phyloP scores from a whole-genome alignment of 306 rosid genomes.

The Quercus cerris region DNA sequence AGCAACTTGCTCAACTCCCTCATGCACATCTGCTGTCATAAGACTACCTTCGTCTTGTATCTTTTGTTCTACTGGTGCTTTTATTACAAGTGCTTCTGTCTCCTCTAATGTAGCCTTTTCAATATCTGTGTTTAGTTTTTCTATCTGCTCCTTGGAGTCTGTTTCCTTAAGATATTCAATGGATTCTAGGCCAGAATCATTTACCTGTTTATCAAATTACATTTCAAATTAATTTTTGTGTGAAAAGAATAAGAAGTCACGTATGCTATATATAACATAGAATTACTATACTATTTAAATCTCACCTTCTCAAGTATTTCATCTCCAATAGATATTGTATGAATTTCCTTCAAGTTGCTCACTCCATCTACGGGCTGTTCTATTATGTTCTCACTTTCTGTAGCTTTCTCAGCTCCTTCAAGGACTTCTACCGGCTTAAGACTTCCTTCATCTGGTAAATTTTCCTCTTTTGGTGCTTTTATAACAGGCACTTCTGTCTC shows the following conservation, averaged over 20 bases:
- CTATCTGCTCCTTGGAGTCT: slow-evolving; percentile 15
- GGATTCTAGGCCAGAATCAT: background rate
- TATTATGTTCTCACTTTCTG: background rate
- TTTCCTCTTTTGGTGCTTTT: background rate
- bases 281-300: too few relatives aligned
- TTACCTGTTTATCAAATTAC: slow-evolving; percentile 22
- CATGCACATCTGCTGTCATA: background rate
- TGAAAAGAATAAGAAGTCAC: background rate
- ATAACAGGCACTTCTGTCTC: too few relatives aligned
- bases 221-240: background rate
- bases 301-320: background rate
- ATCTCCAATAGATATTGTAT: background rate
- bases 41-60: background rate
- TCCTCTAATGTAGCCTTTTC: slow-evolving; percentile 1
- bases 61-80: slow-evolving; percentile 7
- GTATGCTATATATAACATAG: background rate
- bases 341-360: too few relatives aligned
- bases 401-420: background rate
- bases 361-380: background rate
- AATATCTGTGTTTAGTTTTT: background rate
- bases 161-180: background rate
- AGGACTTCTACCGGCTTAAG: too few relatives aligned
- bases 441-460: background rate
- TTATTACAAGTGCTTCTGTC: background rate
- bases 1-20: background rate